Evolutionary conservation across 1,139 yeast genomes (phyloP).

Genomic region (Petasospora rhodanensis): DNA sequence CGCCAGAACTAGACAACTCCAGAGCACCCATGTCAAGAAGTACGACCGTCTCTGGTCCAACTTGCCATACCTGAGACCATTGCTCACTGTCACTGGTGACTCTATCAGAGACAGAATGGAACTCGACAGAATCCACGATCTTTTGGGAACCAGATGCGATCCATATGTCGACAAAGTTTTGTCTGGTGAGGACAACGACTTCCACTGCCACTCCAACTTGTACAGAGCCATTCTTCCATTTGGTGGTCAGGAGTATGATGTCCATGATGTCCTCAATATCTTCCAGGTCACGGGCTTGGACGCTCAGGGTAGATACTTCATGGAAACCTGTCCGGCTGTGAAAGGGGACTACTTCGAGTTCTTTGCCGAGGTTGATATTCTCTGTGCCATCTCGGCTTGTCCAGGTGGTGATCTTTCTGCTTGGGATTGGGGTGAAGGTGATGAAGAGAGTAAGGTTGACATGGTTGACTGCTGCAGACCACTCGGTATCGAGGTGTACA

Average conservation of each 20-base stretch:
- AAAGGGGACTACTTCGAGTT: conserved; percentile 57
- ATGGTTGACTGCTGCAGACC: conserved; percentile 64
- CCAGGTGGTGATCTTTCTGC: conserved; percentile 68
- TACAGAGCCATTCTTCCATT: conserved; percentile 53
- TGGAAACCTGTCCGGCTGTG: conserved; percentile 65
- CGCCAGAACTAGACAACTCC: conserved; percentile 61
- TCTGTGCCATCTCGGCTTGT: conserved; percentile 64
- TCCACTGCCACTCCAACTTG: conserved; percentile 64
- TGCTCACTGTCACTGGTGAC: conserved; percentile 60
- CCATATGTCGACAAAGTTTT: conserved; percentile 63
- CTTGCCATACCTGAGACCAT: conserved; percentile 57
- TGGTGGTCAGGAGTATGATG: conserved; percentile 62
- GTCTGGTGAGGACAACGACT: conserved; percentile 60
- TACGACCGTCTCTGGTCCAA: conserved; percentile 62
- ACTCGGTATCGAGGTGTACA: conserved; percentile 56
- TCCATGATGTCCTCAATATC: conserved; percentile 65
- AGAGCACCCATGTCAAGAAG: conserved; percentile 60
- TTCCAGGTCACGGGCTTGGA: conserved; percentile 68
- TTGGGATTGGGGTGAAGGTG: conserved; percentile 70
- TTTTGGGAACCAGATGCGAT: conserved; percentile 65
- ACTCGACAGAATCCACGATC: conserved; percentile 44
- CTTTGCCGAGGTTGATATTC: conserved; percentile 61
- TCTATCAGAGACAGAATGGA: conserved; percentile 39
- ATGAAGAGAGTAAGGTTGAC: conserved; percentile 40
- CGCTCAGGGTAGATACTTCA: conserved; percentile 61